phyloP scores from a whole-genome alignment of 139 green algal genomes.

The Edaphochlamys debaryana region DNA sequence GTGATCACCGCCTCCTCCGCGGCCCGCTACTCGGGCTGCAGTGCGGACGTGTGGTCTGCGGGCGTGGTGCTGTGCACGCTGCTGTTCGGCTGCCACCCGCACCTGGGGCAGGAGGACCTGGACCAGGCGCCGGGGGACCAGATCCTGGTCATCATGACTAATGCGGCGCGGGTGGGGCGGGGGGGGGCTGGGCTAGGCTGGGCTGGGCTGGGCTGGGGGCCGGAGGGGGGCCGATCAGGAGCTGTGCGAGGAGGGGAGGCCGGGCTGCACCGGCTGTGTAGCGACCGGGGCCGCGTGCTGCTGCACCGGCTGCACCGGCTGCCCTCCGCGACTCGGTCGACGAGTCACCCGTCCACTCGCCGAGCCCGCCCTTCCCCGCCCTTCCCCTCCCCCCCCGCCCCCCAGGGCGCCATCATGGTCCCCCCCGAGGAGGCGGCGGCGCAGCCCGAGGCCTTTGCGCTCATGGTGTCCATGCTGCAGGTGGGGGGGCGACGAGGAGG shows the following conservation, averaged over 20 bases:
- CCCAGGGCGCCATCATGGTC: constrained; percentile 4
- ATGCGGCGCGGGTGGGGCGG: background rate
- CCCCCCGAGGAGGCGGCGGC: background rate
- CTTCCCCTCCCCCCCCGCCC: background rate
- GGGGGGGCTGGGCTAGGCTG: background rate
- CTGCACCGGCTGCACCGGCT: background rate
- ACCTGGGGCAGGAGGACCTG: background rate
- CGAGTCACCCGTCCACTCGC: too few species aligned
- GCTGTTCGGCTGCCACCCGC: constrained; percentile 20
- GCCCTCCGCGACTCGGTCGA: background rate
- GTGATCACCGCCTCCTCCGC: background rate
- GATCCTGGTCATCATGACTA: background rate
- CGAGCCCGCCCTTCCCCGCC: background rate
- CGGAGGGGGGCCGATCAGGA: too few species aligned
- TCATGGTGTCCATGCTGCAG: background rate
- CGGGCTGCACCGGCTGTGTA: too few species aligned
- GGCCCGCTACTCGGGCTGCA: background rate
- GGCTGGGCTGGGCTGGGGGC: too few species aligned
- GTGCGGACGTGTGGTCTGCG: background rate
- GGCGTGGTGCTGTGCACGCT: constrained; percentile 19
- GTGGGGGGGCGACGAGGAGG: too few species aligned
- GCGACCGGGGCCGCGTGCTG: too few species aligned
- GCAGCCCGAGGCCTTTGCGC: background rate
- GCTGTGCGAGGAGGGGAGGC: too few species aligned
- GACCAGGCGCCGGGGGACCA: background rate